phyloP scores from a whole-genome alignment of 306 rosid genomes.

The Rosa chinensis region DNA sequence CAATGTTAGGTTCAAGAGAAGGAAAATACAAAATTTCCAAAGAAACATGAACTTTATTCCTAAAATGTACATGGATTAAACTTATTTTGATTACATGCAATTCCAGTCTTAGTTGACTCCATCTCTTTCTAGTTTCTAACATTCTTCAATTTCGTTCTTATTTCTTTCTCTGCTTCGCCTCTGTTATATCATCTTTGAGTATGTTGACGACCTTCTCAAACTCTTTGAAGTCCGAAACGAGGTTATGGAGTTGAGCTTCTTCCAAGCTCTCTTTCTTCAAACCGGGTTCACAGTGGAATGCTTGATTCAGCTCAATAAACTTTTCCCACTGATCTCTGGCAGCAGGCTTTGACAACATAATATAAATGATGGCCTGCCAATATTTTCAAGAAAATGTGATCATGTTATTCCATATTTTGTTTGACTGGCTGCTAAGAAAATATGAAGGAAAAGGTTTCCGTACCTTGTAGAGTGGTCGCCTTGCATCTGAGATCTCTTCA shows the following conservation, averaged over 20 bases:
- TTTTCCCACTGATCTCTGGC: neutral
- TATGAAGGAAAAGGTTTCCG: neutral
- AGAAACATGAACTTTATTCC: neutral
- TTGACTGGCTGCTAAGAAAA: neutral
- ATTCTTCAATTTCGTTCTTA: neutral
- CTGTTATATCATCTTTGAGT: conserved; percentile 29
- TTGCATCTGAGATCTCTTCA: conserved; percentile 46
- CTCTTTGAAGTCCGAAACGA: conserved; percentile 6
- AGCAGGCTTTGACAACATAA: neutral
- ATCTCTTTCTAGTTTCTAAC: neutral
- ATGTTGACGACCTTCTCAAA: conserved; percentile 15
- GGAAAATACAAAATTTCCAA: too few relatives aligned
- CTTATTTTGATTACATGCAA: neutral
- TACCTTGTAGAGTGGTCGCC: conserved; percentile 58
- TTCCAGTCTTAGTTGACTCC: neutral
- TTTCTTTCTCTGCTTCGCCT: neutral
- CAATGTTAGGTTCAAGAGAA: too few relatives aligned
- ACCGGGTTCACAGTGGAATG: neutral
- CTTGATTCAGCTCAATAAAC: neutral
- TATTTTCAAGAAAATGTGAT: neutral
- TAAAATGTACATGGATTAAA: neutral
- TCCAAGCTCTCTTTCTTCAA: neutral
- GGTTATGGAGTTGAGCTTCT: conserved; percentile 5
- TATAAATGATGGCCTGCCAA: conserved; percentile 23
- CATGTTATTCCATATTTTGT: neutral